Evolutionary conservation across 2,329 filamentous ascomycete genomes (phyloP).

Genomic region (Dothideomycetidae sp.): DNA sequence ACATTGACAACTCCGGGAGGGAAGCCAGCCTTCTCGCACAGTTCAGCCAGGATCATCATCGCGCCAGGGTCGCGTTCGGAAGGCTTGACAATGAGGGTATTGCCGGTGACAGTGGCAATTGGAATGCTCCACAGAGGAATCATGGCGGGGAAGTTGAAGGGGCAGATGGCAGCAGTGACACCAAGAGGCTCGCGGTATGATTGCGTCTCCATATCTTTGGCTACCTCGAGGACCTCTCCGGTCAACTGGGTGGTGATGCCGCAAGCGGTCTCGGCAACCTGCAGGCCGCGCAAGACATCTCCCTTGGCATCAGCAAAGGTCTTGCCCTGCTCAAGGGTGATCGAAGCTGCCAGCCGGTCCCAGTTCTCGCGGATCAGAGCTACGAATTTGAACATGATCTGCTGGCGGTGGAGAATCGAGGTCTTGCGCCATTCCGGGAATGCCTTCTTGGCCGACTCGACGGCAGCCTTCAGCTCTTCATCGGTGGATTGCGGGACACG

Average conservation of each 20-base stretch:
- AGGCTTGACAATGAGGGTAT: constrained; percentile 73
- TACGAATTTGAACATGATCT: constrained; percentile 74
- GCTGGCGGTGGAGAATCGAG: constrained; percentile 56
- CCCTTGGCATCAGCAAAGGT: constrained; percentile 71
- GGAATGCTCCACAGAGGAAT: constrained; percentile 86
- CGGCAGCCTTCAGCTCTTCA: constrained; percentile 56
- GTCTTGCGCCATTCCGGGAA: constrained; percentile 58
- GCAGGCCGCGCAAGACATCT: constrained; percentile 66
- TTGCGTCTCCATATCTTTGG: constrained; percentile 81
- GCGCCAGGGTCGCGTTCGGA: constrained; percentile 76
- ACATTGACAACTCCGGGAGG: constrained; percentile 71
- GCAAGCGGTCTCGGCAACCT: constrained; percentile 73
- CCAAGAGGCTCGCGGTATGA: constrained; percentile 71
- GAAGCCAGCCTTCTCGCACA: constrained; percentile 67
- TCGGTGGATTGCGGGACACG: constrained; percentile 67
- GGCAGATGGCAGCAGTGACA: constrained; percentile 71
- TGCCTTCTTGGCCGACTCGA: constrained; percentile 57
- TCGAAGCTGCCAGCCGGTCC: constrained; percentile 71
- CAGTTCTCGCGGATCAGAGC: constrained; percentile 68
- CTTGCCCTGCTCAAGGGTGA: constrained; percentile 80
- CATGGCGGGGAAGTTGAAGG: constrained; percentile 87
- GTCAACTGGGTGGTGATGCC: constrained; percentile 69
- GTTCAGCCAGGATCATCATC: constrained; percentile 71
- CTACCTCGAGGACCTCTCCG: constrained; percentile 70
- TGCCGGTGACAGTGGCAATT: constrained; percentile 69